Base-by-base conservation (phyloP, 345 rosid species). In the Populus ilicifolia region DNA sequence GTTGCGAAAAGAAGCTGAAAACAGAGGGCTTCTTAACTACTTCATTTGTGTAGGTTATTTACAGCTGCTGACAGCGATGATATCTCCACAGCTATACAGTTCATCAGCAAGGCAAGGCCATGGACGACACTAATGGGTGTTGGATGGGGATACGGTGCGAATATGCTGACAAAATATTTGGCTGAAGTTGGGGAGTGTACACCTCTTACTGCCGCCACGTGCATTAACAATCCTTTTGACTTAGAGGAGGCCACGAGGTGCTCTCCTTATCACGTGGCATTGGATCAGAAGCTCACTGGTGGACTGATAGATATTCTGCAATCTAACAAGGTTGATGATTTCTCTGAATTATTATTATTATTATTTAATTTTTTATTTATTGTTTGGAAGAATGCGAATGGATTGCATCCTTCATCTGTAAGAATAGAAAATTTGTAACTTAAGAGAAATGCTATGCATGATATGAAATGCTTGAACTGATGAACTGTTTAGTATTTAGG, bases 11-110 rank as follows among this genome's bases (percentile, higher is more conserved):
- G 67, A 46, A 30, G 78, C 63, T 84, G 76, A 78, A 61, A n/a
- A 84, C 72, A 85, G 81, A n/a, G n/a, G 82, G 84, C 80, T 79
- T 54, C 75, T 80, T 79, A 79, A 82, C 61, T 78, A 61, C 78
- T 83, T 84, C 50, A 73, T 71, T 82, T 78, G 43, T 91, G 92
- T 88, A 95, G 99, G 96, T 89, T 95, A 82, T 95, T 93, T 85
- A 87, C 99, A 79, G 99, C 98, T 79, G 98, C 91, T 85, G 99
- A 95, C 82, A 92, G 99, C 79, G 98, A 93, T 86, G 99, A 95
- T 89, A 70, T 95, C 88, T 87, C 84, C 82, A 83, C 90, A 83
- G 91, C 94, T 81, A 65, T 92, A 84, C 90, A 83, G 70, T 95
- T 87, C 82, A 83, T 95, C 80, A 87, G 70, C 75, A 92, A 90